phyloP scores from a whole-genome alignment of 345 rosid genomes.

The Citrus mangshanensis region DNA sequence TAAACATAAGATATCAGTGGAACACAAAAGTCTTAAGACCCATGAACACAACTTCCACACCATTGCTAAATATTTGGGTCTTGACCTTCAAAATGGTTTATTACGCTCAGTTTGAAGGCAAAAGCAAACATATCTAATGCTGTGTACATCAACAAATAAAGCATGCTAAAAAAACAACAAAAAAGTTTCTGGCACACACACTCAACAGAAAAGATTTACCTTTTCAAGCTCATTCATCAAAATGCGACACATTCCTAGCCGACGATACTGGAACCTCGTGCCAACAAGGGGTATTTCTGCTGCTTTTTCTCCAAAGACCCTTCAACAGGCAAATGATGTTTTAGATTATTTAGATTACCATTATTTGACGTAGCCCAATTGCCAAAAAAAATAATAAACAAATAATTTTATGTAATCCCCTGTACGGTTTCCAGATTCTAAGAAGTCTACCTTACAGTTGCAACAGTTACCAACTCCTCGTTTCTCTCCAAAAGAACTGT shows the following conservation, averaged over 20 bases:
- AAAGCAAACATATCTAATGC: neutral
- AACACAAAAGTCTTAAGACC: neutral
- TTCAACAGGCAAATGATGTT: constrained; percentile 23
- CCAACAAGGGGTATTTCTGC: constrained; percentile 66
- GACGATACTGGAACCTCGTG: constrained; percentile 51
- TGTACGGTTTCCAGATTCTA: neutral
- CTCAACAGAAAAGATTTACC: constrained; percentile 31
- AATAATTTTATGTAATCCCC: neutral
- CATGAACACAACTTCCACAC: neutral
- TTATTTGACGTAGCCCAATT: neutral
- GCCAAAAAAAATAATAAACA: neutral
- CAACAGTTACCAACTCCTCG: constrained; percentile 63
- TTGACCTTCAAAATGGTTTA: neutral
- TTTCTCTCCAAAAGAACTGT: constrained; percentile 66
- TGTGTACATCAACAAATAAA: neutral
- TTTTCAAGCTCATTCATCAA: constrained; percentile 55
- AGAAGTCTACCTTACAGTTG: constrained; percentile 58
- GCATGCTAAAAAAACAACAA: constrained; percentile 2
- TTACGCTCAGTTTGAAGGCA: neutral
- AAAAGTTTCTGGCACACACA: neutral
- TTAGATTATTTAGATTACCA: constrained; percentile 3
- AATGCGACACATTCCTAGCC: constrained; percentile 56
- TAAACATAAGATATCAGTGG: neutral
- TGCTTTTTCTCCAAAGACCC: constrained; percentile 59
- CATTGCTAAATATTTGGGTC: neutral